Base-by-base conservation (phyloP, 176 grass and related monocot genomes). In the Musa schizocarpa region DNA sequence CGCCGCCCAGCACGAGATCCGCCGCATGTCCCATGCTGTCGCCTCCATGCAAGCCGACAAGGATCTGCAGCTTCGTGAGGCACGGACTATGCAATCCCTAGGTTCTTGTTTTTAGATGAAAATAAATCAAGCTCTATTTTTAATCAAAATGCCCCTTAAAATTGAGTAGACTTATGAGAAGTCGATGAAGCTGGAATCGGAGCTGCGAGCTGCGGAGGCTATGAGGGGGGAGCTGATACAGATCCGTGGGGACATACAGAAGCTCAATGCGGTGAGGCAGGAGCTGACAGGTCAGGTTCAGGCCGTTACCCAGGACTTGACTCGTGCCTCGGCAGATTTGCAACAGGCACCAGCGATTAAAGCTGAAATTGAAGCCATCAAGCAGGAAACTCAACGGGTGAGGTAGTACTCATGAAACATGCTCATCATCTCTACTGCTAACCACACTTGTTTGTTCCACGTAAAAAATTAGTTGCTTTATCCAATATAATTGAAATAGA, bases 51-150 rank as follows among this genome's bases (percentile, higher is more conserved):
- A 87, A 69, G 84, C 87, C 53, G 95, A 99, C 2, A 82, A 78
- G n/a, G 88, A 93, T 53, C 86, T 87, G 49, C 88, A 86, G 20
- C 86, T 89, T 81, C 90, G 90, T 55, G 90, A 99, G 95, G 95
- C 87, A 22, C 1, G 22, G 11, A 13, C 62, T 2, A 52, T 52
- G 63, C 29, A 9, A 10, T 50, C 13, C n/a, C 16, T 62, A 72
- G 57, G 19, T 8, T 29, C 26, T 52, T 73, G 52, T 26, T 23
- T 29, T 52, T 22, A 52, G 14, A 19, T 20, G 4, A 12, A 34
- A 50, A 43, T 43, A 43, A 43, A 43, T 43, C 34, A 43, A 61
- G n/a, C 13, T 69, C 27, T 69, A 43, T 17, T 14, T 69, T 14
- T 43, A 13, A 13, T 17, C 29, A 69, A 27, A 69, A 43, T 68